These are phyloP conservation scores for Noccaea bulbosa DNA, from an alignment of 345 rosid species.

Conservation along the genomic window DNA sequence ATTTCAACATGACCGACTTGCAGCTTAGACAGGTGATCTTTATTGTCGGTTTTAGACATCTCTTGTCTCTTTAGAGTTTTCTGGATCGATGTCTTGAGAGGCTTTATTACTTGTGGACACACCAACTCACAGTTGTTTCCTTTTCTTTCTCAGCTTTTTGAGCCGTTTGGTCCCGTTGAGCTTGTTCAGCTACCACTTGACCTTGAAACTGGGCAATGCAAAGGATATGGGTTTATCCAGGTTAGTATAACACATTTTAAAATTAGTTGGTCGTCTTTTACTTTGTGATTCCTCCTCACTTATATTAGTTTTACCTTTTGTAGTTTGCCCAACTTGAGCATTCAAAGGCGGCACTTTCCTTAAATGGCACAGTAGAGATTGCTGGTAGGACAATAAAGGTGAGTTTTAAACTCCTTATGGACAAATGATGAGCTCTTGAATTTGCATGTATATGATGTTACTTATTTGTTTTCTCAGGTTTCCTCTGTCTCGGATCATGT, in stretches of 20 bases:
- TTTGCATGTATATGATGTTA: constrained; percentile 1
- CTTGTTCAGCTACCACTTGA: constrained; percentile 95
- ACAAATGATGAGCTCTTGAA: not conserved
- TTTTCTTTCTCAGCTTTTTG: constrained; percentile 65
- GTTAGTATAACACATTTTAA: constrained; percentile 48
- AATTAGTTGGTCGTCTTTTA: constrained; percentile 25
- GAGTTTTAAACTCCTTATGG: constrained; percentile 25
- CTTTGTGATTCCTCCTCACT: constrained; percentile 3
- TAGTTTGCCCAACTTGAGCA: constrained; percentile 94
- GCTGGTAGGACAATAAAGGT: constrained; percentile 92
- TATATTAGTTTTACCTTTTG: constrained; percentile 8
- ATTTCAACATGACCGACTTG: constrained; percentile 88
- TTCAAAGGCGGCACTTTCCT: constrained; percentile 83
- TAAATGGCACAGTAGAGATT: constrained; percentile 93
- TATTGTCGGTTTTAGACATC: constrained; percentile 13
- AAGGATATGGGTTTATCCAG: constrained; percentile 97
- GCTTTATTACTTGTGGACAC: constrained; percentile 7
- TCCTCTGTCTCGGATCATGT: constrained; percentile 92
- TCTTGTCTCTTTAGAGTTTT: constrained; percentile 13
- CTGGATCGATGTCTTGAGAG: not conserved
- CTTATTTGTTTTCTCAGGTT: constrained; percentile 51
- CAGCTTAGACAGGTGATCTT: constrained; percentile 80
- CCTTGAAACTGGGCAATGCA: constrained; percentile 90
- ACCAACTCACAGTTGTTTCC: constrained; percentile 1
- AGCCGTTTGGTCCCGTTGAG: constrained; percentile 94